Evolutionary conservation across 169 alveolate genomes (phyloP), one percentile per base, ranked within the genome.

Genomic region (Cryptosporidium canis): DNA sequence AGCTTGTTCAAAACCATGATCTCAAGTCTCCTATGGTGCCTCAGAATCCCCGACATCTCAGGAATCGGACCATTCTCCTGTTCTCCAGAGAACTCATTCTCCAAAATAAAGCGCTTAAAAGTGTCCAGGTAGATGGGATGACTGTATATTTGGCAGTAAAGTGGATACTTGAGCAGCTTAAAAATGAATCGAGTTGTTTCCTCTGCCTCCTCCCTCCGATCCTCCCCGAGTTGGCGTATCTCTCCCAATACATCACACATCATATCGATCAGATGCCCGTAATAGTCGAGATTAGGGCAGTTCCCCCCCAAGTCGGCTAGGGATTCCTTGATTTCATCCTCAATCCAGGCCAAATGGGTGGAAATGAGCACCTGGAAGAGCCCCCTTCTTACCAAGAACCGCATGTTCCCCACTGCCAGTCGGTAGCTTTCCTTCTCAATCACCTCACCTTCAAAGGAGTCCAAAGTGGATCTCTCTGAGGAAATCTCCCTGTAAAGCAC

Each of bases 321-420:
- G 3, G 53, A 70, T 3, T 31, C 53, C 33, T 9, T 70, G 37
- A 70, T 70, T 16, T 70, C 67, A 48, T 29, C 66, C 39, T 70
- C 84, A 48, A 70, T 51, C 84, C 84, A 70, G 53, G 6, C n/a
- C 18, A 55, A 47, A 31, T 70, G 84, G 18, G 66, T 48, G 45
- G 18, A 11, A 7, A 51, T 29, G 6, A 70, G 27, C 35, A 70
- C 35, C 6, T n/a, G 18, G 44, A 31, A 68, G 2, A 27, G 51
- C n/a, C 6, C 39, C 12, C 35, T 70, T 29, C 18, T 18, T 1
- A 48, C 0, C 41, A 70, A 48, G 16, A 70, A 33, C 5, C 18
- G n/a, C 47, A 55, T 47, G 39, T 70, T 70, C 14, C 39, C 16
- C 18, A 70, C 53, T 11, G 39, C 21, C 35, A 70, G 35, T 9